phyloP scores from a whole-genome alignment of 176 grass and related monocot genomes.

The Triticum turgidum region DNA sequence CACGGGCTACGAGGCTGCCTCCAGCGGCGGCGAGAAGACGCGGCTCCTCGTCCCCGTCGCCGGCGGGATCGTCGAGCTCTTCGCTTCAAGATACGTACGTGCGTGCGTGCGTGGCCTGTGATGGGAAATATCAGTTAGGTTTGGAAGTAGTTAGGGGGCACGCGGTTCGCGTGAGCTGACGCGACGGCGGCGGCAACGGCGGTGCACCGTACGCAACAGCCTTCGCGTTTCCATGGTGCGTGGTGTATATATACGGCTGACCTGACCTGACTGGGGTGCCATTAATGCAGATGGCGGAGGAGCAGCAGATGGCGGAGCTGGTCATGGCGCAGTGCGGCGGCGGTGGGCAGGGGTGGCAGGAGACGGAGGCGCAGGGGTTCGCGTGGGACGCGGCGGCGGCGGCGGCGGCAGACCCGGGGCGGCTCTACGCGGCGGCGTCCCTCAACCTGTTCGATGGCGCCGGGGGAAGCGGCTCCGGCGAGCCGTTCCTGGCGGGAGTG shows the following conservation, averaged over 20 bases:
- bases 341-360: conserved; percentile 32
- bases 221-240: conserved; percentile 39
- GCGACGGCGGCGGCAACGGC: background rate
- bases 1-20: conserved; percentile 33
- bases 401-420: conserved; percentile 29
- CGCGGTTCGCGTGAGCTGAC: conserved; percentile 36
- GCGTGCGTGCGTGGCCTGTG: background rate
- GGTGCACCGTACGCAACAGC: conserved; percentile 38
- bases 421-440: conserved; percentile 38
- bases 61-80: conserved; percentile 81
- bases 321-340: conserved; percentile 70
- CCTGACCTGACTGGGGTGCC: background rate
- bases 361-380: conserved; percentile 33
- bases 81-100: conserved; percentile 62
- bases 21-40: conserved; percentile 35
- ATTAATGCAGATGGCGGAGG: conserved; percentile 60
- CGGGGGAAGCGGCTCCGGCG: background rate
- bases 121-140: conserved; percentile 9
- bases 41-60: conserved; percentile 66
- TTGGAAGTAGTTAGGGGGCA: conserved; percentile 30
- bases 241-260: background rate
- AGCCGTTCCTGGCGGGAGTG: conserved; percentile 39
- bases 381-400: conserved; percentile 45
- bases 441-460: conserved; percentile 43
- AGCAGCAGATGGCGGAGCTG: conserved; percentile 73